phyloP scores from a whole-genome alignment of 2,329 filamentous ascomycete genomes.

The Torrubiellomyces zombiae region DNA sequence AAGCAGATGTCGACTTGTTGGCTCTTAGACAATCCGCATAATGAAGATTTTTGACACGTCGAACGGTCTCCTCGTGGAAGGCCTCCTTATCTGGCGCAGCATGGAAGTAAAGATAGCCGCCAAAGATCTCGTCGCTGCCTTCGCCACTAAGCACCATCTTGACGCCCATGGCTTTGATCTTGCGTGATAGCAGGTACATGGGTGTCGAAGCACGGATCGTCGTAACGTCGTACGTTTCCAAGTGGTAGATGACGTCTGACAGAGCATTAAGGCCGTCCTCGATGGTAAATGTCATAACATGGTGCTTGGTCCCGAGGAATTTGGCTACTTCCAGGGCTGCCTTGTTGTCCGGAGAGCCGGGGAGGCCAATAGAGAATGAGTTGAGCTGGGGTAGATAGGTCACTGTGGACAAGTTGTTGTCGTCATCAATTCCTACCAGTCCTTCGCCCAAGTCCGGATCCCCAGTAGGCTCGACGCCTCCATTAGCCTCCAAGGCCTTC shows the following conservation, averaged over 20 bases:
- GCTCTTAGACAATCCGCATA: slow-evolving; percentile 90
- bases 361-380: slow-evolving; percentile 96
- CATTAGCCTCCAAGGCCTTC: slow-evolving; percentile 34
- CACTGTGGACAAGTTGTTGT: slow-evolving; percentile 75
- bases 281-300: slow-evolving; percentile 95
- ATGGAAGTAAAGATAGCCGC: slow-evolving; percentile 97
- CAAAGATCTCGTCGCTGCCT: slow-evolving; percentile 95
- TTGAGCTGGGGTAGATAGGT: slow-evolving; percentile 90
- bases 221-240: slow-evolving; percentile 95
- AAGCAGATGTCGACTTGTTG: slow-evolving; percentile 97
- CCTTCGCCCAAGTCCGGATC: slow-evolving; percentile 48
- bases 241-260: slow-evolving; percentile 93
- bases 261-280: slow-evolving; percentile 94
- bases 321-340: slow-evolving; percentile 87
- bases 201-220: slow-evolving; percentile 96
- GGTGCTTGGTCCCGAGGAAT: slow-evolving; percentile 94
- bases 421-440: slow-evolving; percentile 86
- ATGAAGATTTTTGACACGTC: slow-evolving; percentile 91
- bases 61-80: slow-evolving; percentile 93
- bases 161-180: slow-evolving; percentile 98
- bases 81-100: slow-evolving; percentile 75
- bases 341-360: slow-evolving; percentile 78
- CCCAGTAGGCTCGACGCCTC: slow-evolving; percentile 23
- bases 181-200: slow-evolving; percentile 94
- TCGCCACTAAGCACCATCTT: slow-evolving; percentile 99